Evolutionary conservation across 2,329 filamentous ascomycete species (phyloP), one percentile per base, ranked within the genome.

Genomic region (Aureobasidium sp.): DNA sequence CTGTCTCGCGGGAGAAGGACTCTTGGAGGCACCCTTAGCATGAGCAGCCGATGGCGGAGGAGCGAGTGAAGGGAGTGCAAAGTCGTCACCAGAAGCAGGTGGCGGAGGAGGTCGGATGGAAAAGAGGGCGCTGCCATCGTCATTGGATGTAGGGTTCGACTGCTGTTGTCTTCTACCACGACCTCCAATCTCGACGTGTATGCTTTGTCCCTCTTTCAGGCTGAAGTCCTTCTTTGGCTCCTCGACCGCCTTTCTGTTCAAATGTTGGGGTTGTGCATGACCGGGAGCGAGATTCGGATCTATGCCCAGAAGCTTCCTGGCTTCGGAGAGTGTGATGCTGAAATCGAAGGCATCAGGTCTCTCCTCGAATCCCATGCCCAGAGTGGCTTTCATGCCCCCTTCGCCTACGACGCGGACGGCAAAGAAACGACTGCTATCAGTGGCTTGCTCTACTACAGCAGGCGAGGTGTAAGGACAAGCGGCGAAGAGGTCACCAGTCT

Each of bases 311-410:
- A 85, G 83, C 73, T 88, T 87, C 68, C 88, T 79, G 25, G 86
- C 87, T 73, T 94, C 90, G 74, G 92, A 88, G 71, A 96, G 76
- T 16, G 87, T 84, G 57, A 95, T 88, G 64, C 85, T 84, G 69
- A 96, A 91, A 71, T 96, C 91, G 68, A 96, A 93, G 1, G 91
- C 90, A 68, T 93, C 89, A 69, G 84, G 86, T 54, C 91, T 80
- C 74, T 96, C 90, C 77, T 95, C 90, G 71, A 95, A 96, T 9
- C 91, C 91, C 66, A 96, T 84, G 9, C 91, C 91, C 63, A 96
- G 76, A 49, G 89, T 83, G 13, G 91, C 91, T 72, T 91, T 92
- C 67, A 87, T 81, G 1, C 89, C 86, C 42, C 82, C 82, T 39
- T 86, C 87, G 64, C 91, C 90, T 62, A 90, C 85, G 1, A 96